These are phyloP conservation scores for Naganishia onofrii DNA, from an alignment of 768 basidiomycete species.

Conservation along the genomic window DNA sequence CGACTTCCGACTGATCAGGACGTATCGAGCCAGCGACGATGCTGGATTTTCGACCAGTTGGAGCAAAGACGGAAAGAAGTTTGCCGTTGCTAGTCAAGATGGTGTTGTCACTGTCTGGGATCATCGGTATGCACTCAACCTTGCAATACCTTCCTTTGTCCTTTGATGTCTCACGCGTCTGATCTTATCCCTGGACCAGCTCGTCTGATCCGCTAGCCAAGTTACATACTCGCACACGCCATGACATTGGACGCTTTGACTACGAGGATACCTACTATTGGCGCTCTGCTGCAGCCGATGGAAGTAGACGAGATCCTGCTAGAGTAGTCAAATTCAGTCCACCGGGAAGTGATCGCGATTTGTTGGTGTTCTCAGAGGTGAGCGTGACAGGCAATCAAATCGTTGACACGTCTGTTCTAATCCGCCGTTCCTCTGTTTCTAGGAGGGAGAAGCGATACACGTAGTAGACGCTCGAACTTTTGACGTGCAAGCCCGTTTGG, in stretches of 20 bases:
- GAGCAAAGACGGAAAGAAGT: constrained; percentile 51
- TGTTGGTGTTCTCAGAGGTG: constrained; percentile 89
- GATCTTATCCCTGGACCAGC: not conserved
- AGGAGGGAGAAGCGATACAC: constrained; percentile 81
- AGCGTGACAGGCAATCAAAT: constrained; percentile 33
- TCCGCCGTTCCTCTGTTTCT: not conserved
- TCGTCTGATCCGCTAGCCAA: constrained; percentile 48
- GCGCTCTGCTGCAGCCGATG: constrained; percentile 10
- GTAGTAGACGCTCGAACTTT: constrained; percentile 84
- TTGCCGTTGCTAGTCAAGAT: constrained; percentile 51
- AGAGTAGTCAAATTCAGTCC: constrained; percentile 81
- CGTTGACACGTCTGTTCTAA: not conserved
- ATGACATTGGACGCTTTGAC: constrained; percentile 34
- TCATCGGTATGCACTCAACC: constrained; percentile 36
- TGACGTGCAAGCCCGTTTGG: constrained; percentile 54
- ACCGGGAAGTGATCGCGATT: constrained; percentile 64
- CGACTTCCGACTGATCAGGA: constrained; percentile 64
- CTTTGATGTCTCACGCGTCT: not conserved
- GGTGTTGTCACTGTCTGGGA: constrained; percentile 52
- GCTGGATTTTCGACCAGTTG: constrained; percentile 49
- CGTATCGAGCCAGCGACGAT: constrained; percentile 56
- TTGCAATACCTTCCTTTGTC: not conserved
- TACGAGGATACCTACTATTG: constrained; percentile 26
- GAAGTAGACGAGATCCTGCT: constrained; percentile 65
- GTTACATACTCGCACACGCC: constrained; percentile 36